These are phyloP conservation scores for Zoysia matrella DNA, from an alignment of 202 grass and related monocot species.

Conservation along the genomic window DNA sequence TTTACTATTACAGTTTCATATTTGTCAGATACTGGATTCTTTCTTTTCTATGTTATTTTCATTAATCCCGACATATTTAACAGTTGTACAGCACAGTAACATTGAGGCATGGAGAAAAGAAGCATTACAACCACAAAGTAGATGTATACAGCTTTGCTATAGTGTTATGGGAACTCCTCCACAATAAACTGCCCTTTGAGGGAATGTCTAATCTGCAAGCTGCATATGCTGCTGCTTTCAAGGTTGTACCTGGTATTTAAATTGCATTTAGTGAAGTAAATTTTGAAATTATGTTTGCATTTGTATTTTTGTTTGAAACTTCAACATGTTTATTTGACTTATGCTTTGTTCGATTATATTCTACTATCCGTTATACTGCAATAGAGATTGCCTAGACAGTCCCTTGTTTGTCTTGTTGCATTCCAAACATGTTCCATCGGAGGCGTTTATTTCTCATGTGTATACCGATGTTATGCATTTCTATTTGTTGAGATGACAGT, in stretches of 20 bases:
- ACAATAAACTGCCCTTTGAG: conserved; percentile 93
- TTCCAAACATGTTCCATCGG: conserved; percentile 9
- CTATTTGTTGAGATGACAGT: conserved; percentile 22
- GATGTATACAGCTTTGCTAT: conserved; percentile 99
- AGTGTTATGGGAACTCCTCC: conserved; percentile 95
- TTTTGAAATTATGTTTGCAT: background rate
- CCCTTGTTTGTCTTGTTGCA: background rate
- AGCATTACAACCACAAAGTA: conserved; percentile 99
- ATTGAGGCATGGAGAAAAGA: conserved; percentile 98
- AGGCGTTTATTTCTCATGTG: background rate
- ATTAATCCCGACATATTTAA: conserved; percentile 45
- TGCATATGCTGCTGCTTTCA: conserved; percentile 98
- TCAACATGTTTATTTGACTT: background rate
- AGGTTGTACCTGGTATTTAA: conserved; percentile 55
- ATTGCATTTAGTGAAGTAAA: background rate
- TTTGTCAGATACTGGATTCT: conserved; percentile 20
- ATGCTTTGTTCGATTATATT: background rate
- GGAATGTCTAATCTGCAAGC: conserved; percentile 99
- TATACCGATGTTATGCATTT: conserved; percentile 3
- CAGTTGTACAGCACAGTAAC: conserved; percentile 99
- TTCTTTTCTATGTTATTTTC: conserved; percentile 24
- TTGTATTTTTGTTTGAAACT: background rate
- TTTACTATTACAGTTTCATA: conserved; percentile 27
- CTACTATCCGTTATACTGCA: background rate
- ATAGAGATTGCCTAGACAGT: background rate